These are phyloP conservation scores for Suillus lakei DNA, from an alignment of 768 basidiomycete species.

Conservation along the genomic window DNA sequence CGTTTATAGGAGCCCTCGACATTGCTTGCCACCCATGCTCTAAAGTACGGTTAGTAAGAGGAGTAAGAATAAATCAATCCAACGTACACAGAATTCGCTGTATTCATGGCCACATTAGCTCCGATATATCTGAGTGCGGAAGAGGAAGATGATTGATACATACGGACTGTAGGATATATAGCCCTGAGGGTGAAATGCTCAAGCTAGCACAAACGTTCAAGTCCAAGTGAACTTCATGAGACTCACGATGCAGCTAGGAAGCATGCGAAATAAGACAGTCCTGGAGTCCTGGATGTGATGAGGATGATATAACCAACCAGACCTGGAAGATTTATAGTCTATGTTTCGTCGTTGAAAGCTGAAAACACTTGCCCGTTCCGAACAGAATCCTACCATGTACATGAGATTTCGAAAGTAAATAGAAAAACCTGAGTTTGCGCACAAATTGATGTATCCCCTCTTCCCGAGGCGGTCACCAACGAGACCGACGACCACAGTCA, in stretches of 20 bases:
- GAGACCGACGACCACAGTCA: conserved; percentile 66
- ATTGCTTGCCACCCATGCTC: conserved; percentile 67
- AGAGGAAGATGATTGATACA: conserved; percentile 22
- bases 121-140: background rate
- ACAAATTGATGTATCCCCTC: conserved; percentile 67
- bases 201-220: conserved; percentile 4
- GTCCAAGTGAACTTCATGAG: background rate
- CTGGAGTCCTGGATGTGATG: conserved; percentile 60
- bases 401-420: background rate
- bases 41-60: background rate
- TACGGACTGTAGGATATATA: conserved; percentile 53
- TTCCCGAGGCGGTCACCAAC: conserved; percentile 63
- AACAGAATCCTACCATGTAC: conserved; percentile 24
- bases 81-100: conserved; percentile 57
- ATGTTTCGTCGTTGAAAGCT: too few species aligned
- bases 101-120: background rate
- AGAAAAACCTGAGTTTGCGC: conserved; percentile 21
- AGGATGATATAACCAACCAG: conserved; percentile 70
- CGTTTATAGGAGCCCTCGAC: conserved; percentile 79
- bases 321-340: conserved; percentile 29
- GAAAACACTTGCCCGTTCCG: conserved; percentile 30
- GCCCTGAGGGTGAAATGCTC: conserved; percentile 28
- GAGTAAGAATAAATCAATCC: conserved; percentile 8
- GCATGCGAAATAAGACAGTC: conserved; percentile 73
- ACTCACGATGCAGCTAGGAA: conserved; percentile 74